Evolutionary conservation across 2,329 filamentous ascomycete genomes (phyloP), one percentile per base, ranked within the genome.

Genomic region (Talaromyces amestolkiae): DNA sequence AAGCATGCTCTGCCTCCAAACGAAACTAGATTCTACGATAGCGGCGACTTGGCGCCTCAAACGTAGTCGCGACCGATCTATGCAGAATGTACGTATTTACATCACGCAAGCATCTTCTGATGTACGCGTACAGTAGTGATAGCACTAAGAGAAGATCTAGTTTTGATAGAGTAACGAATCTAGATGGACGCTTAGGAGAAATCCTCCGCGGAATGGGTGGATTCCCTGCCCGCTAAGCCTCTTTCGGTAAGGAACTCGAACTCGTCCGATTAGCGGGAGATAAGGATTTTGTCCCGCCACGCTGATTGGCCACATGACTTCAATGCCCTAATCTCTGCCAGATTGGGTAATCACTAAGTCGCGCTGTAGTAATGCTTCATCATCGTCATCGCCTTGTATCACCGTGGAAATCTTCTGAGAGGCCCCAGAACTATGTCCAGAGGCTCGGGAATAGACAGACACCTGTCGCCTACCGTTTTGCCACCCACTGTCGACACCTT

Each of bases 181-280:
- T 9, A 3, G 37, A 19, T 27, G 37, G 22, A n/a, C 15, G 9
- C 4, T 37, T 13, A 58, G 61, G 61, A 63, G 61, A 63, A 63
- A 58, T 8, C 8, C 61, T 63, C 61, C 61, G 61, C 61, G 61
- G 61, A 47, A 49, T 17, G 51, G 10, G 37, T 24, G 41, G 61
- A 47, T 13, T n/a, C 11, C 15, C 3, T 22, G 1, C 19, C 22
- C 22, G 45, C 45, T 61, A 53, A 11, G 5, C 61, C 51, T 2
- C 17, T 37, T 47, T n/a, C 2, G 61, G 35, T 3, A 31, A 45
- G 11, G 49, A 8, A 2, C 49, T 6, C 17, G 7, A 33, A 33
- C 27, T n/a, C 49, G 19, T n/a, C 35, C 3, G 24, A 47, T 54
- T 59, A 45, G 56, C 35, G 56, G 24, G 37, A 59, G 56, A 59